Conservation (phyloP, 2,329 filamentous ascomycete species). For the Madurella fahalii region DNA sequence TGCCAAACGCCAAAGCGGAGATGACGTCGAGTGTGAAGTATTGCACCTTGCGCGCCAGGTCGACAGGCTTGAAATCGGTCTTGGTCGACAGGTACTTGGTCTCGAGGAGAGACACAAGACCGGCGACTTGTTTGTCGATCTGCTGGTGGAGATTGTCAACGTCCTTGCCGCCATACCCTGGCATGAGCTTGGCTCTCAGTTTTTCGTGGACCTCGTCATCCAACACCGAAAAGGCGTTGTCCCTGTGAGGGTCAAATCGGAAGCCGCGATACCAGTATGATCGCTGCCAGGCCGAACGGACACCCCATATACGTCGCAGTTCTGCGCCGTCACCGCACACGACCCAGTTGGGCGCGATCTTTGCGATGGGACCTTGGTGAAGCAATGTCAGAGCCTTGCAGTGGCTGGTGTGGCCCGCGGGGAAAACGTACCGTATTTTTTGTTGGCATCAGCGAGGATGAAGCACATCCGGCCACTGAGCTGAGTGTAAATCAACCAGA, state of each 20-base stretch:
- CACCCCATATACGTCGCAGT: conserved; percentile 30
- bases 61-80: conserved; percentile 37
- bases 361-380: conserved; percentile 25
- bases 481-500: conserved; percentile 31
- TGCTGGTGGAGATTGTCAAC: conserved; percentile 28
- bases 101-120: conserved; percentile 44
- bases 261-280: conserved; percentile 45
- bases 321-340: conserved; percentile 30
- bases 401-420: no score
- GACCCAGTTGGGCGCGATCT: conserved; percentile 30
- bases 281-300: conserved; percentile 27
- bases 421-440: conserved; percentile 22
- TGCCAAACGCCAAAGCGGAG: conserved; percentile 47
- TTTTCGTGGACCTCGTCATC: conserved; percentile 42
- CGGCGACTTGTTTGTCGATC: conserved; percentile 44
- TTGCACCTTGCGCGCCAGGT: conserved; percentile 47
- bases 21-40: conserved; percentile 55
- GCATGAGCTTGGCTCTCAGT: conserved; percentile 35
- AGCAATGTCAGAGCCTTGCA: background rate
- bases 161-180: conserved; percentile 30
- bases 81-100: conserved; percentile 34
- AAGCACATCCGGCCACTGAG: conserved; percentile 27
- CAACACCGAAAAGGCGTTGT: conserved; percentile 48
- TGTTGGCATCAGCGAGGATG: conserved; percentile 22
- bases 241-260: conserved; percentile 45